Evolutionary conservation across 345 rosid genomes (phyloP), one percentile per base, ranked within the genome.

Genomic region (Gossypium rotundifolium): DNA sequence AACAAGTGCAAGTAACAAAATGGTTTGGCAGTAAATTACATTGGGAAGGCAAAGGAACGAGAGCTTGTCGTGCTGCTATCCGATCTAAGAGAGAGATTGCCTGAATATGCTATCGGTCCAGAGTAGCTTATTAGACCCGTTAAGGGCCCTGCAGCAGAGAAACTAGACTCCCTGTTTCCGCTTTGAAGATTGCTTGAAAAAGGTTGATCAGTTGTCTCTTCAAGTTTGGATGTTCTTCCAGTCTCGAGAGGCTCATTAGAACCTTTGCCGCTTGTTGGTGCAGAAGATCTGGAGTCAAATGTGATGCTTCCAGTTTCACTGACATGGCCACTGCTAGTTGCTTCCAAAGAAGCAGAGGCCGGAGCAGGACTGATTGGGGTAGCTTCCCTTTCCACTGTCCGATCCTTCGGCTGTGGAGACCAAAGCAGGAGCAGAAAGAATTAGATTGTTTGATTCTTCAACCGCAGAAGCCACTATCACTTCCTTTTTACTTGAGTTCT

Each of bases 21-120:
- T n/a, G 70, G 52, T 38, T 40, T 52, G 45, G 9, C 7, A 59
- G 76, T 52, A 67, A 38, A 17, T 77, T 87, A 95, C 99, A 86
- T 57, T 0, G 99, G 99, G 80, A 95, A 95, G 74, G 99, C 97
- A 16, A 95, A 95, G 38, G 99, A 95, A 74, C 94, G 89, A 70
- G 90, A 86, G 81, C 98, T 95, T 0, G 98, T 86, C 13, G 96
- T 86, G 86, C 99, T 95, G 88, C 97, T 89, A 70, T 95, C 97
- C 0, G 98, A 95, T 79, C 98, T 81, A 69, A 81, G 86, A 14
- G 98, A 95, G 68, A 92, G 82, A 72, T 89, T 91, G 55, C 99
- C 98, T 17, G 98, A 87, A 78, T 78, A 81, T 49, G 91, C 80
- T 49, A 90, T 83, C 1, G 85, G 88, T 33, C 93, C 98, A 2